Evolutionary conservation across 2,329 filamentous ascomycete genomes (phyloP), one percentile per base, ranked within the genome.

Genomic region (Sarocladiaceae sp.): DNA sequence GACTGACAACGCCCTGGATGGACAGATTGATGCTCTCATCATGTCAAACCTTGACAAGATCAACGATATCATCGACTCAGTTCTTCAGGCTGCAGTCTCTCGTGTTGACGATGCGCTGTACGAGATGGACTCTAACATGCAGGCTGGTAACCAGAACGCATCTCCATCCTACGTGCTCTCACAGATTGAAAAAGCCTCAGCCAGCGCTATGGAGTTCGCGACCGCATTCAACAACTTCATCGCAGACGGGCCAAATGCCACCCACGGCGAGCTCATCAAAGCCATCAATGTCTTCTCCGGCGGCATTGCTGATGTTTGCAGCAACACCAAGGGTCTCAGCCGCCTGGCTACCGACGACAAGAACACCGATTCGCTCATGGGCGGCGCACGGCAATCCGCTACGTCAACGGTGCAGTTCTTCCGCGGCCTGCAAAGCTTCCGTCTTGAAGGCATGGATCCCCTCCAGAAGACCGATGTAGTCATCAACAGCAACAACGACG

Each of bases 211-310:
- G 70, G 94, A 99, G 66, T 99, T 99, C 70, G 94, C 93, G 1
- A 97, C 93, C 0, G 87, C 94, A 0, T 99, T 97, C 78, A 99
- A 97, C 75, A 96, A 96, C 71, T 97, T 95, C 69, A 95, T 99
- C 62, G 94, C 93, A 7, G 94, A 99, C 65, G 94, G 94, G 0
- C 92, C 93, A 4, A 96, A 92, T 68, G 90, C 89, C 65, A 86
- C 85, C 10, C 90, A 97, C 63, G 83, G 88, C 2, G 92, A 96
- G 54, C 87, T 99, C 55, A 97, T 97, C 69, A 91, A 91, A 66
- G 90, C 90, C 1, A 88, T 96, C 61, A 94, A 90, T 63, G 82
- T 91, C 50, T 97, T 97, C 69, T 80, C 94, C 1, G 90, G 92
- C 18, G 89, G 94, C 3, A 84, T 97, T 57, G 88, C 93, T 2